Base-by-base conservation (phyloP, 116 monocot species). In the Phalaenopsis hybrid region DNA sequence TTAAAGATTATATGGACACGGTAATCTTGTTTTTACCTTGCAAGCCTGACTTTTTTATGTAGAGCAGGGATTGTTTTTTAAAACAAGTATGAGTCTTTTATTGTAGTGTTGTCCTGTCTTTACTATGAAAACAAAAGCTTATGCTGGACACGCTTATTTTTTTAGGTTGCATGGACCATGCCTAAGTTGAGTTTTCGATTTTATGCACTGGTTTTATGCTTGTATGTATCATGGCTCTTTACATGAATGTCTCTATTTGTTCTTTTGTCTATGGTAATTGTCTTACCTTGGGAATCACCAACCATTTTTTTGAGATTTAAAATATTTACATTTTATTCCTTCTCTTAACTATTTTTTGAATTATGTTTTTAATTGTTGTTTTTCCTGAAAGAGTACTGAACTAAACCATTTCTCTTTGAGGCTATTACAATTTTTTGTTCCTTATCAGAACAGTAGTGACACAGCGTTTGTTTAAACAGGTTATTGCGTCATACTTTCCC, bases 401-500 rank as follows among this genome's bases (percentile, higher is more conserved):
- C 25, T 67, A 67, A 25, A 11, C 67, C 20, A 28, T 28, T 67
- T 5, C 9, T 25, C 9, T 28, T 65, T 28, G 0, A 67, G 9
- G 67, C 28, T 67, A 67, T 23, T 1, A 41, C 15, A 41, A 17
- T 13, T 37, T 41, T 12, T 73, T 73, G 17, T 11, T 67, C 41
- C 11, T 67, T 25, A 67, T 67, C 15, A 21, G 21, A 28, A 8
- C 67, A 31, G 28, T 21, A 67, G 11, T 10, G 28, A 8, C 25
- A 25, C 51, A 55, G 9, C 17, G 15, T 49, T 9, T 78, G 44
- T 65, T 18, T 78, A 9, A 74, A 78, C 87, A 97, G 96, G 86
- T 89, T 75, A 85, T 94, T 61, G 85, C 93, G 50, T 88, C 88
- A 83, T 97, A 94, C 78, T 97, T 97, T 80, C 82, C 97, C 17